Conservation (phyloP, 805 yeast species). For the Myxozyma sirexii region DNA sequence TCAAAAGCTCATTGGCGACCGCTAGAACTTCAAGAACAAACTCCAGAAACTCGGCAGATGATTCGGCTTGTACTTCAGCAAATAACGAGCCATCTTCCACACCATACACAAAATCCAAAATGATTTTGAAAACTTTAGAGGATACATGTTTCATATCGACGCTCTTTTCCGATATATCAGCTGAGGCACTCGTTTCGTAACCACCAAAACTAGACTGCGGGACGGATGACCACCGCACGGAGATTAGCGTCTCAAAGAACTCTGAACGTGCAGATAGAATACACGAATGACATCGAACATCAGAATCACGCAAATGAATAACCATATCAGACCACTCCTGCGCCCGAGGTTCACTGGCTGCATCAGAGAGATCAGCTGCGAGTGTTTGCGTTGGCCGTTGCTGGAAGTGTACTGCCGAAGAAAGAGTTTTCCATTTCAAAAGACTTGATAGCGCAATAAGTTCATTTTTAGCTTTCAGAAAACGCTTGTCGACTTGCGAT, state of each 20-base stretch:
- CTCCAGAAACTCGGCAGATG: constrained; percentile 52
- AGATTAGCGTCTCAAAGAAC: constrained; percentile 58
- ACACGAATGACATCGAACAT: constrained; percentile 49
- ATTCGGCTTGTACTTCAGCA: constrained; percentile 44
- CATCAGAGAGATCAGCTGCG: constrained; percentile 20
- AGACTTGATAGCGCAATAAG: constrained; percentile 32
- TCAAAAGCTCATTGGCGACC: constrained; percentile 62
- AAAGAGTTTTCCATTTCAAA: constrained; percentile 31
- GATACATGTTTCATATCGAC: constrained; percentile 51
- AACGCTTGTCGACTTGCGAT: constrained; percentile 36
- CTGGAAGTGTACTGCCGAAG: constrained; percentile 28
- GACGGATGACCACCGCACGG: constrained; percentile 29
- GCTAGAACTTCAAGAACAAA: constrained; percentile 60
- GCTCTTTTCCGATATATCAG: background rate
- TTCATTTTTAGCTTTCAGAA: constrained; percentile 36
- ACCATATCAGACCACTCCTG: constrained; percentile 46
- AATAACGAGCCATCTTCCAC: constrained; percentile 42
- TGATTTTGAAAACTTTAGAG: constrained; percentile 49
- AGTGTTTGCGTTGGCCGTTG: constrained; percentile 16
- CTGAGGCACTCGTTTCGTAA: background rate
- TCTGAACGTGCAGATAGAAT: constrained; percentile 58
- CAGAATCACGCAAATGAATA: constrained; percentile 53
- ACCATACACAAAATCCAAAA: constrained; percentile 64
- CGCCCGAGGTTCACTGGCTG: constrained; percentile 11
- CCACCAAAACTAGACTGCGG: constrained; percentile 7